A percentile compares a stretch with the other conserved stretches of the same genome.
These are phyloP conservation scores for Malassezia psittaci DNA, from an alignment of 1,284 basidiomycete genomes.

Conservation along the genomic window DNA sequence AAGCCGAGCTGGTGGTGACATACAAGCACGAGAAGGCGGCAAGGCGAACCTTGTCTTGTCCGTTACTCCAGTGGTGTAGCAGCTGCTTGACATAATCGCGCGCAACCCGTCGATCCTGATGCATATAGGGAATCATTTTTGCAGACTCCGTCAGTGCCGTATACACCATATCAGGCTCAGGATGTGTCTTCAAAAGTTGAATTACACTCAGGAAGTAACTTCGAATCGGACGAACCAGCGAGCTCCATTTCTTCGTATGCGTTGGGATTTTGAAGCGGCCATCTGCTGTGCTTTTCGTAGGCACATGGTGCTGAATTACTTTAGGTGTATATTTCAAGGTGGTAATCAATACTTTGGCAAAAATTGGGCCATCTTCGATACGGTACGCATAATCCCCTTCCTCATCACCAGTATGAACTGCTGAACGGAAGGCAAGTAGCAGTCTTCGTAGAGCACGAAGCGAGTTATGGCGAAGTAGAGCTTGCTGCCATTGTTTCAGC, in stretches of 20 bases:
- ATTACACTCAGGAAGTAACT: conserved; percentile 51
- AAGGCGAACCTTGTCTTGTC: conserved; percentile 71
- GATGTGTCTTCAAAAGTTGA: conserved; percentile 34
- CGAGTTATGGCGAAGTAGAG: conserved; percentile 77
- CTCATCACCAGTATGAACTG: conserved; percentile 32
- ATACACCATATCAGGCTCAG: conserved; percentile 52
- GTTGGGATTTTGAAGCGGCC: conserved; percentile 51
- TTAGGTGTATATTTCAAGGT: conserved; percentile 82
- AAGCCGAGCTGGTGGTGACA: conserved; percentile 61
- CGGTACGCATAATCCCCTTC: conserved; percentile 25
- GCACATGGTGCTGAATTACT: conserved; percentile 73
- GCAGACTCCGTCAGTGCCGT: conserved; percentile 50
- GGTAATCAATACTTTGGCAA: conserved; percentile 81
- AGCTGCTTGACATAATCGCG: conserved; percentile 39
- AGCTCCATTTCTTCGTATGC: conserved; percentile 50
- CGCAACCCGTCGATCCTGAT: conserved; percentile 33
- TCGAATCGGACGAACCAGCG: conserved; percentile 76
- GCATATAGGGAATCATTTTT: conserved; percentile 40
- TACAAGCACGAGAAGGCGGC: conserved; percentile 73
- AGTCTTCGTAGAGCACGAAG: conserved; percentile 73
- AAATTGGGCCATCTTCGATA: conserved; percentile 50
- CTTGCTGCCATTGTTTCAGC: conserved; percentile 75
- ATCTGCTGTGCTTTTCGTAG: conserved; percentile 58
- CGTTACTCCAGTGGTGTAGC: conserved; percentile 57
- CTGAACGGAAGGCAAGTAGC: conserved; percentile 51